Percentiles rank a stretch among this genome's conserved stretches.
phyloP scores from a whole-genome alignment of 2,329 filamentous ascomycete species.

The Sclerotiophoma versabilis region DNA sequence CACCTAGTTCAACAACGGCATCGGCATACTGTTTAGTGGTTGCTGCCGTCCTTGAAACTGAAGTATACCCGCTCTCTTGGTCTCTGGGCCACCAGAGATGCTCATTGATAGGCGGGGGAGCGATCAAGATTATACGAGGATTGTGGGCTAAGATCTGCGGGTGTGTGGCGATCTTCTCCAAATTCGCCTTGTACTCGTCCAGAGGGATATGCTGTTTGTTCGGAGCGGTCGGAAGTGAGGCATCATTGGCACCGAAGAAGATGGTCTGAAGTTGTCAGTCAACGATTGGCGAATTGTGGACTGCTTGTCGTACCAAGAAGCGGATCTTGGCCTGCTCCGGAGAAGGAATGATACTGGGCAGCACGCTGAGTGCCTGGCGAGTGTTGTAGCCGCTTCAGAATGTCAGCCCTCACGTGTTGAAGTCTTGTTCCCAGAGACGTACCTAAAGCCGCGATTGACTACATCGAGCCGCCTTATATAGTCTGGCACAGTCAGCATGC shows the following conservation, averaged over 20 bases:
- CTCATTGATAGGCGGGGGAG: constrained; percentile 84
- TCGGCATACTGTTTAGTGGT: constrained; percentile 69
- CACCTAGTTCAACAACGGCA: constrained; percentile 70
- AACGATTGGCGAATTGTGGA: not conserved
- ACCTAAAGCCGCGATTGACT: constrained; percentile 83
- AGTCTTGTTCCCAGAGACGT: constrained; percentile 8
- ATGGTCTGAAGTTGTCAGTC: constrained; percentile 63
- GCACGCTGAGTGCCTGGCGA: constrained; percentile 71
- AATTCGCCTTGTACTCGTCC: constrained; percentile 75
- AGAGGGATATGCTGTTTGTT: constrained; percentile 79
- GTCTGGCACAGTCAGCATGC: constrained; percentile 56
- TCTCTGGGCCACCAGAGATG: constrained; percentile 65
- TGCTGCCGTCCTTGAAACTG: constrained; percentile 62
- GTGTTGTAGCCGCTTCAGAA: constrained; percentile 77
- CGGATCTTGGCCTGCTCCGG: constrained; percentile 67
- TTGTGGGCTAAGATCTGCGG: constrained; percentile 72
- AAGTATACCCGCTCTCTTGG: constrained; percentile 48
- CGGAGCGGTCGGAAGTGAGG: constrained; percentile 68
- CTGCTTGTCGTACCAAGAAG: constrained; percentile 62
- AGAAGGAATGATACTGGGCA: constrained; percentile 75
- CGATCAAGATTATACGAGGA: constrained; percentile 77
- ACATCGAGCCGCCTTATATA: constrained; percentile 83
- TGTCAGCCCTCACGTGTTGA: constrained; percentile 11
- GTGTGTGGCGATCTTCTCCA: constrained; percentile 75
- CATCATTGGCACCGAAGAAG: constrained; percentile 91